These are phyloP conservation scores for Jacaranda copaia DNA, from an alignment of 257 asterid species.

Conservation along the genomic window DNA sequence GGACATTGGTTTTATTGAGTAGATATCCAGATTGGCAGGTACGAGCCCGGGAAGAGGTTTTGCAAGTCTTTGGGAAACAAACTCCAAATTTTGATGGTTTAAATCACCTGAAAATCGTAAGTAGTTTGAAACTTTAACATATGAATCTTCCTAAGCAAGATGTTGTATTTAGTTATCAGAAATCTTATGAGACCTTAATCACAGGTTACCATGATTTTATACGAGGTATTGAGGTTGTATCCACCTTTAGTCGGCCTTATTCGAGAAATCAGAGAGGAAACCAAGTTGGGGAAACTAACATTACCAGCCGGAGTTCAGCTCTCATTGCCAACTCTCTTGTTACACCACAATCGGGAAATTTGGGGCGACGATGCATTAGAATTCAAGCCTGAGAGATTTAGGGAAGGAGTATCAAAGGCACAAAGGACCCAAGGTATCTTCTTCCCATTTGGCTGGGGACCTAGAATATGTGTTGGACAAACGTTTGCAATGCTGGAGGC, in stretches of 20 bases:
- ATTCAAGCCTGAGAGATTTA: slow-evolving; percentile 50
- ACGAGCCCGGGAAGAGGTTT: slow-evolving; percentile 32
- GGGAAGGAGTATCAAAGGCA: slow-evolving; percentile 44
- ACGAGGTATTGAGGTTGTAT: slow-evolving; percentile 45
- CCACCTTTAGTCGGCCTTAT: slow-evolving; percentile 17
- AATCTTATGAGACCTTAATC: neutral
- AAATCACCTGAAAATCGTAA: slow-evolving; percentile 39
- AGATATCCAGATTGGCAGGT: slow-evolving; percentile 36
- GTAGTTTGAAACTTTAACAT: neutral
- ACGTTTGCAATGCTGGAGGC: slow-evolving; percentile 44
- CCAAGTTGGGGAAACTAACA: slow-evolving; percentile 29
- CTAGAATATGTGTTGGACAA: slow-evolving; percentile 48
- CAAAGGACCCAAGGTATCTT: slow-evolving; percentile 31
- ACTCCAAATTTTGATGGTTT: slow-evolving; percentile 29
- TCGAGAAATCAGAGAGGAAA: slow-evolving; percentile 30
- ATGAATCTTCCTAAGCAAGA: neutral
- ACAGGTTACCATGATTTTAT: slow-evolving; percentile 40
- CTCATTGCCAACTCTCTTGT: slow-evolving; percentile 21
- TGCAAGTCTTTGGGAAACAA: slow-evolving; percentile 21
- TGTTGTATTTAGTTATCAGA: neutral
- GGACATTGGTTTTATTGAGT: slow-evolving; percentile 35
- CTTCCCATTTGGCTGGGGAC: slow-evolving; percentile 53
- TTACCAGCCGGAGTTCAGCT: slow-evolving; percentile 24
- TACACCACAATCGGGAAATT: slow-evolving; percentile 35
- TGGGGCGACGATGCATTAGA: slow-evolving; percentile 44